Evolutionary conservation across 371 early-diverging fungal genomes (phyloP), one percentile per base, ranked within the genome.

Genomic region (Dipsacomyces acuminosporus): DNA sequence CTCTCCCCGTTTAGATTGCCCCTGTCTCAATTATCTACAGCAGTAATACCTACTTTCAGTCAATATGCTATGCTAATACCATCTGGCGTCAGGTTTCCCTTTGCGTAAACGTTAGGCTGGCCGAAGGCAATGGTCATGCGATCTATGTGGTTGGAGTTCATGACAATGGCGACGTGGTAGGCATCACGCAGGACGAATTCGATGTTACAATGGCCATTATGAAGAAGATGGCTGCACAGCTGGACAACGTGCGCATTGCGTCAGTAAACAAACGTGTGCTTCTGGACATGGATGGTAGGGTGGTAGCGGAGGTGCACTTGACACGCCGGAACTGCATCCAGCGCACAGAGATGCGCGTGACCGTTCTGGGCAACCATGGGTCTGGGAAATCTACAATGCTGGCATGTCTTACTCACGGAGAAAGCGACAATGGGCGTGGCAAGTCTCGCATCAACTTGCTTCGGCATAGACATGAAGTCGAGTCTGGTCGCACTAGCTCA

Each of bases 391-490:
- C 93, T 0, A 90, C 94, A 2, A 60, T 93, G 19, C 71, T 95
- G 14, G 91, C 92, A 1, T 84, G 84, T 51, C 64, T 95, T 9
- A 81, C 88, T 3, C 84, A 94, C 65, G 85, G 86, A 22, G 84
- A 86, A 21, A 75, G 79, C 8, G 96, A 95, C 60, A 92, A 93
- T 60, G 94, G 94, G 8, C 79, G 84, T 25, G 96, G 96, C 6
- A 82, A 84, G 50, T 84, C 93, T n/a, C 67, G 94, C 3, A 71
- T 92, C 18, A 88, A 85, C 63, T 67, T 92, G 35, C 80, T 93
- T 49, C 83, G 91, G 26, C 94, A 95, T 73, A 82, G 85, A 40
- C 96, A 95, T 64, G 96, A 95, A 59, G 82, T 95, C 36, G 88
- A 88, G 59, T 78, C 88, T 6, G 96, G 96, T 9, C 77, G 89